Percentiles rank a stretch among this genome's conserved stretches.
Evolutionary conservation across 148 eudicot genomes (phyloP).

Genomic region (Amaranthus hypochondriacus): DNA sequence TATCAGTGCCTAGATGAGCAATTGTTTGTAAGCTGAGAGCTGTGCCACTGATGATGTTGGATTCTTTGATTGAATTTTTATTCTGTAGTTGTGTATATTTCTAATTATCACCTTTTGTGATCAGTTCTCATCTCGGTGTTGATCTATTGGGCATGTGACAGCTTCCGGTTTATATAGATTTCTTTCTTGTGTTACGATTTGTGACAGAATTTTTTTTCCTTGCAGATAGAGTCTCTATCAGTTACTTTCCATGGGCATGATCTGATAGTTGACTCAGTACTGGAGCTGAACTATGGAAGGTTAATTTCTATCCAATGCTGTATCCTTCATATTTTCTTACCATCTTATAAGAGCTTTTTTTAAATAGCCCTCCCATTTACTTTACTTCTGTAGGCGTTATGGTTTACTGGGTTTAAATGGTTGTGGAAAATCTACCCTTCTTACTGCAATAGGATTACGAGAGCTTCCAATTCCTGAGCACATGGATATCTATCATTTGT

Average conservation of each 20-base stretch:
- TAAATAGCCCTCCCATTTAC: neutral
- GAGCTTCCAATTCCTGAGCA: constrained; percentile 98
- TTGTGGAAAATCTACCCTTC: constrained; percentile 98
- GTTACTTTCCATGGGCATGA: constrained; percentile 99
- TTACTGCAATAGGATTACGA: constrained; percentile 75
- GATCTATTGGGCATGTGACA: neutral
- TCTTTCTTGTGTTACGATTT: neutral
- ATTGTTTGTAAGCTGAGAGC: constrained; percentile 19
- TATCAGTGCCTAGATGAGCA: constrained; percentile 11
- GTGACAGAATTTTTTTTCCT: neutral
- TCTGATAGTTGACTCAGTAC: constrained; percentile 77
- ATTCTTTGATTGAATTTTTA: constrained; percentile 21
- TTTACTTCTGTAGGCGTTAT: constrained; percentile 58
- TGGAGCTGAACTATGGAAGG: constrained; percentile 98
- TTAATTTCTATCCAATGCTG: constrained; percentile 19
- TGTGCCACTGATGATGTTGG: constrained; percentile 22
- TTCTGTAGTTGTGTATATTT: constrained; percentile 14
- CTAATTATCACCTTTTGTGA: constrained; percentile 10
- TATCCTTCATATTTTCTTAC: neutral
- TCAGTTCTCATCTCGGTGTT: constrained; percentile 4
- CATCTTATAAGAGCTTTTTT: neutral
- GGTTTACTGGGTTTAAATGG: constrained; percentile 98
- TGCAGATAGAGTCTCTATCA: constrained; percentile 97
- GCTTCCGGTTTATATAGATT: neutral
- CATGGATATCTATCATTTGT: constrained; percentile 95